These are phyloP conservation scores for Trypanosoma grayi DNA, from an alignment of 208 protist genomes.

Conservation along the genomic window DNA sequence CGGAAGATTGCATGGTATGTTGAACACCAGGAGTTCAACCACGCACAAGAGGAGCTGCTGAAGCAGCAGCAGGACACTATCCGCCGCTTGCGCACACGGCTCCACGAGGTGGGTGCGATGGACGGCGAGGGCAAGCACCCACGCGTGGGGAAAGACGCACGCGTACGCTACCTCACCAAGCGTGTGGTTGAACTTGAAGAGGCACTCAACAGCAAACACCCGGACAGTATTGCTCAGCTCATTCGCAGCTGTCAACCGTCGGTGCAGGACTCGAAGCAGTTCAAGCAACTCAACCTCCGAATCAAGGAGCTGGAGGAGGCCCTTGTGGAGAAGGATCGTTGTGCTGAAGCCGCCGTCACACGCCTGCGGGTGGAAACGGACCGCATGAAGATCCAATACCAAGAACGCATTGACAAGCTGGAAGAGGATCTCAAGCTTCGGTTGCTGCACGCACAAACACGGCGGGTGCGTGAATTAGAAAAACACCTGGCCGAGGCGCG, in stretches of 20 bases:
- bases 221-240: slow-evolving; percentile 58
- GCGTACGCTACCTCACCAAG: slow-evolving; percentile 30
- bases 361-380: slow-evolving; percentile 53
- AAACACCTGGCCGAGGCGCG: slow-evolving; percentile 24
- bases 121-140: slow-evolving; percentile 9
- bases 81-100: slow-evolving; percentile 20
- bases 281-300: slow-evolving; percentile 44
- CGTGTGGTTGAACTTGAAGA: slow-evolving; percentile 49
- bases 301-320: slow-evolving; percentile 58
- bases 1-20: slow-evolving; percentile 42
- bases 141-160: slow-evolving; percentile 16
- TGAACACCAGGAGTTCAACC: slow-evolving; percentile 37
- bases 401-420: slow-evolving; percentile 41
- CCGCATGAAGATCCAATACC: slow-evolving; percentile 56
- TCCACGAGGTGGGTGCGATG: slow-evolving; percentile 17
- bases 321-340: slow-evolving; percentile 65
- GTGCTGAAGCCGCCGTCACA: slow-evolving; percentile 44
- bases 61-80: slow-evolving; percentile 44
- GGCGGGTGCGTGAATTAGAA: slow-evolving; percentile 30
- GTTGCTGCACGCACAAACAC: slow-evolving; percentile 25
- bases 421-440: slow-evolving; percentile 37
- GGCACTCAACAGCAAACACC: slow-evolving; percentile 37
- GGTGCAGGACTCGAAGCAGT: slow-evolving; percentile 34
- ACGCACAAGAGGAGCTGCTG: slow-evolving; percentile 34
- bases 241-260: slow-evolving; percentile 53